Conservation (phyloP, 371 early-diverging fungal genomes). For the Haplosporangium sp. region DNA sequence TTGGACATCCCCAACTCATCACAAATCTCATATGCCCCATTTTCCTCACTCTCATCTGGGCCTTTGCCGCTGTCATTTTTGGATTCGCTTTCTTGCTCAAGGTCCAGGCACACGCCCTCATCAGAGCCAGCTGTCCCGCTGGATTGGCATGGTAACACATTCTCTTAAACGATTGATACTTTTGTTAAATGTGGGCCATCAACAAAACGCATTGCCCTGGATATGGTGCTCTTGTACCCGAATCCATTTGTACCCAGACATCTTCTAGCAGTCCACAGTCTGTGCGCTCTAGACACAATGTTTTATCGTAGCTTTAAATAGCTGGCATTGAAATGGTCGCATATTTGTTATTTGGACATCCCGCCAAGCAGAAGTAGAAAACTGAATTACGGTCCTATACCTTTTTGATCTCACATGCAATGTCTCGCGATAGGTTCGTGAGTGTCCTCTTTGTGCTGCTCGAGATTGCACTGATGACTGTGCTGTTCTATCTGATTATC, state of each 20-base stretch:
- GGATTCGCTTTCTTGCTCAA: constrained; percentile 43
- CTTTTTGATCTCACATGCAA: too few species aligned
- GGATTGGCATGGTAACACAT: constrained; percentile 65
- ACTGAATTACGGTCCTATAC: too few species aligned
- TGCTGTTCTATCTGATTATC: constrained; percentile 65
- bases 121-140: constrained; percentile 62
- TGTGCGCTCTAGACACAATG: too few species aligned
- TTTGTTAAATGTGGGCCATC: too few species aligned
- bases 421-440: constrained; percentile 40
- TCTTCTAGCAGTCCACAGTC: too few species aligned
- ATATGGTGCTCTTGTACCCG: too few species aligned
- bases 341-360: too few species aligned
- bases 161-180: neutral
- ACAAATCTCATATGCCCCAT: constrained; percentile 46
- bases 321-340: too few species aligned
- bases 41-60: constrained; percentile 44
- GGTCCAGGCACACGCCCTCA: constrained; percentile 67
- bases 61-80: constrained; percentile 31
- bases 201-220: too few species aligned
- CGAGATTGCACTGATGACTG: constrained; percentile 62
- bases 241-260: too few species aligned
- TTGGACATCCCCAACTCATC: constrained; percentile 62
- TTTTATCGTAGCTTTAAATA: too few species aligned
- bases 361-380: too few species aligned
- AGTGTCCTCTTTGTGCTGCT: constrained; percentile 66